Base-by-base conservation (phyloP, 768 basidiomycete species). In the Chalciporus pseudorubinellus region DNA sequence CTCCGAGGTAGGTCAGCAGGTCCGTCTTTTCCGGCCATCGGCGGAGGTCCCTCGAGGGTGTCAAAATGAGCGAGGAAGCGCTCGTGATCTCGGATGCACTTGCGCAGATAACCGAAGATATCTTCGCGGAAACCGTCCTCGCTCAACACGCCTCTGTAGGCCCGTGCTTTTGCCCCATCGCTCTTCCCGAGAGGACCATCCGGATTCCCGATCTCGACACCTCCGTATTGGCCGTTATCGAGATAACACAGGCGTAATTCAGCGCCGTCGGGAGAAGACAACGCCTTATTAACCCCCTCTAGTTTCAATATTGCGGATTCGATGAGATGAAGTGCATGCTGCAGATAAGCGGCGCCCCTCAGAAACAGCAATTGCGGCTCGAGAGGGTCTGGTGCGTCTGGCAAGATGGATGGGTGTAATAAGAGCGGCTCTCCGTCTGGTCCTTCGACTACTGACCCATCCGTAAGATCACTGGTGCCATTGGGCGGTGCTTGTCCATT, bases 321-420 rank as follows among this genome's bases (percentile, higher is more conserved):
- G 55, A 94, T 85, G 24, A 90, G 71, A 63, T 77, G 74, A 4
- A 91, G 72, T 0, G 88, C 89, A 24, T 92, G 85, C 58, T 91
- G 89, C 3, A 94, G 77, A 68, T 89, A 86, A 3, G 91, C 84
- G 3, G 89, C 85, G 3, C 87, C 92, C 41, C 92, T 84, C 24
- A 91, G 74, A 72, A 95, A 95, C 26, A 92, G 70, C 20, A 89
- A 72, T 61, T 94, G 92, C 0, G 83, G 85, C 63, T 95, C 92
- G 49, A 94, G 83, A 33, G 93, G 89, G 51, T 92, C 89, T 0
- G 92, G 92, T 11, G 89, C 86, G 56, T 87, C 83, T 5, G 87
- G 84, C 4, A 82, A 77, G 28, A 83, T 78, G 6, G 89, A 90
- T 4, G 87, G 84, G 62, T 90, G 89, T n/a, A 84, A 65, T 34